Evolutionary conservation across 2,329 filamentous ascomycete genomes (phyloP).

Genomic region (Teratosphaeria zuluensis): DNA sequence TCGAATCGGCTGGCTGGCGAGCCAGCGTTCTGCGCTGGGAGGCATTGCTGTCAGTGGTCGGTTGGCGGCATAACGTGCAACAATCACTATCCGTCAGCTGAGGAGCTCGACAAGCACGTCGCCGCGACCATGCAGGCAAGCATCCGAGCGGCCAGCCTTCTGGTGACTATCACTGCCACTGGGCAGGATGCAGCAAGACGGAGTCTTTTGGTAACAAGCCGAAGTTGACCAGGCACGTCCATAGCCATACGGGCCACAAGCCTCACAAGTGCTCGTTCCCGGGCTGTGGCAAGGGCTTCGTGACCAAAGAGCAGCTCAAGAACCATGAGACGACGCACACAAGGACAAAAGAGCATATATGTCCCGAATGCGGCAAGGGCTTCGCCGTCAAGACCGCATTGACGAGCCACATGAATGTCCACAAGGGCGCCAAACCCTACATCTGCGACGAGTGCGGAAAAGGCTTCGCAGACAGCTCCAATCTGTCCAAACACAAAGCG

Average conservation of each 20-base stretch:
- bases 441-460: conserved; percentile 24
- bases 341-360: conserved; percentile 54
- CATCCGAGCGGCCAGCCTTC: not conserved
- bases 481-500: conserved; percentile 24
- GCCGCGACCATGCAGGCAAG: conserved; percentile 6
- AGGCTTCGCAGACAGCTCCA: conserved; percentile 27
- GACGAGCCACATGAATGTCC: conserved; percentile 61
- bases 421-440: conserved; percentile 37
- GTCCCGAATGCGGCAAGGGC: conserved; percentile 37
- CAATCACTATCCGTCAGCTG: conserved; percentile 8
- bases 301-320: conserved; percentile 57
- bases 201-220: conserved; percentile 49
- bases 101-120: conserved; percentile 10
- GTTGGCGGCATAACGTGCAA: conserved; percentile 13
- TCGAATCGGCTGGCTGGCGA: conserved; percentile 15
- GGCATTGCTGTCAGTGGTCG: conserved; percentile 22
- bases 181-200: conserved; percentile 47
- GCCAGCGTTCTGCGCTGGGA: conserved; percentile 15
- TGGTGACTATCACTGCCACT: conserved; percentile 28
- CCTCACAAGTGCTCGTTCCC: conserved; percentile 42
- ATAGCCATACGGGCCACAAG: conserved; percentile 51
- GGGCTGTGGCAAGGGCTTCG: conserved; percentile 49
- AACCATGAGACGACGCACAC: conserved; percentile 61
- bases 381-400: conserved; percentile 50
- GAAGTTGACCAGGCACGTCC: conserved; percentile 56